Evolutionary conservation across 2,329 filamentous ascomycete species (phyloP).

Genomic region (Hymenoscyphus linearis): DNA sequence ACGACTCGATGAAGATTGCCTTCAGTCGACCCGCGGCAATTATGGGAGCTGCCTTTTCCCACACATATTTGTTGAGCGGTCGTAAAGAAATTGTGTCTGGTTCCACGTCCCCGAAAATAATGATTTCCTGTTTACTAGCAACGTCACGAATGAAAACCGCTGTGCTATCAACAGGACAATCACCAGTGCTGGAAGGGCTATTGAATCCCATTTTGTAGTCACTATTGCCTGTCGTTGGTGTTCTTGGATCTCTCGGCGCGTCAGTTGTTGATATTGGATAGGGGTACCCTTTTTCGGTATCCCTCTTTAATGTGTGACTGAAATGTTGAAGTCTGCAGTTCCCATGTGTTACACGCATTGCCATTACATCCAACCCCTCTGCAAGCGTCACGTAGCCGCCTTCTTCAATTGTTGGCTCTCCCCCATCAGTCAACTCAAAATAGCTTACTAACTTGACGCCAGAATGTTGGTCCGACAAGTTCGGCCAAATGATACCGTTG

Average conservation of each 20-base stretch:
- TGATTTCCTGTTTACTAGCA: conserved; percentile 65
- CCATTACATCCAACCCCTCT: conserved; percentile 83
- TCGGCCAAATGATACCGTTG: conserved; percentile 97
- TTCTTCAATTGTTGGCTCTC: conserved; percentile 76
- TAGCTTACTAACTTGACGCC: conserved; percentile 91
- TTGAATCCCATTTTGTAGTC: neutral
- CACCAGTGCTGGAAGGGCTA: neutral
- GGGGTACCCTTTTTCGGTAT: neutral
- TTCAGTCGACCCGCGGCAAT: conserved; percentile 65
- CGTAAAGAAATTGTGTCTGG: conserved; percentile 79
- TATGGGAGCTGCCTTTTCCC: conserved; percentile 84
- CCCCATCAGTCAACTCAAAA: conserved; percentile 80
- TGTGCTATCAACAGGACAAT: conserved; percentile 77
- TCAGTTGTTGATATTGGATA: neutral
- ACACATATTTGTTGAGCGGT: conserved; percentile 76
- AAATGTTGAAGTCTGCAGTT: conserved; percentile 62
- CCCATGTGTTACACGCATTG: conserved; percentile 84
- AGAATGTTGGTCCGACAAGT: conserved; percentile 91
- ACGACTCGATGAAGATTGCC: conserved; percentile 93
- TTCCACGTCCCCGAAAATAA: conserved; percentile 95
- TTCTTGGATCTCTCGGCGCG: too few species aligned
- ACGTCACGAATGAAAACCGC: conserved; percentile 88
- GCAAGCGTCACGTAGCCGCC: conserved; percentile 87
- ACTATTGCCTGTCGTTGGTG: neutral
- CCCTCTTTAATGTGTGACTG: neutral